Percentiles rank a stretch among this genome's conserved stretches.
phyloP scores from a whole-genome alignment of 2,329 filamentous ascomycete genomes.

The Kalmusia sp. region DNA sequence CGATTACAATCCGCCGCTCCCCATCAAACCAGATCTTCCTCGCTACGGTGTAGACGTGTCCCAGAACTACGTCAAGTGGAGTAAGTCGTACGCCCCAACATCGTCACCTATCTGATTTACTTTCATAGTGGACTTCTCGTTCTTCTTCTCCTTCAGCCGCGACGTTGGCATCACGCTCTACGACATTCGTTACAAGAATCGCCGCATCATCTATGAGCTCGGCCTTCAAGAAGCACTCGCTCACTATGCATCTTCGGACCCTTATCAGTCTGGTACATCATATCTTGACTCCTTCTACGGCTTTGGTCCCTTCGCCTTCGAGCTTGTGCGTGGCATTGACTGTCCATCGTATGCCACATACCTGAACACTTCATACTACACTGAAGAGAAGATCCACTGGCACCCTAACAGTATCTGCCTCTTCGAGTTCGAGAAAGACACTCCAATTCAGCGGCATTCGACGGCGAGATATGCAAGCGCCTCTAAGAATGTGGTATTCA shows the following conservation, averaged over 20 bases:
- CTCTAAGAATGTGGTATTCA: conserved; percentile 42
- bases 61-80: too few relatives aligned
- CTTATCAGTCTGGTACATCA: conserved; percentile 51
- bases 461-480: conserved; percentile 24
- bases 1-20: too few relatives aligned
- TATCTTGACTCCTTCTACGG: conserved; percentile 59
- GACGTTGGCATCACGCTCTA: too few relatives aligned
- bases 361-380: conserved; percentile 46
- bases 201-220: conserved; percentile 59
- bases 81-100: too few relatives aligned
- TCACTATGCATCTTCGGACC: conserved; percentile 56
- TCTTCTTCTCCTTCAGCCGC: too few relatives aligned
- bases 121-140: too few relatives aligned
- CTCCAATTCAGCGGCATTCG: conserved; percentile 36
- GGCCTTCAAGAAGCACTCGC: conserved; percentile 61
- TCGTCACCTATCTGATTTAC: too few relatives aligned
- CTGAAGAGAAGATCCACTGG: too few relatives aligned
- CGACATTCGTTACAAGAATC: conserved; percentile 60
- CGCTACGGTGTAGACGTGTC: too few relatives aligned
- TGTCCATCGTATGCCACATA: conserved; percentile 61
- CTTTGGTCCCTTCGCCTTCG: conserved; percentile 48
- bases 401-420: too few relatives aligned
- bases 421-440: conserved; percentile 23
- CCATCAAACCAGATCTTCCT: too few relatives aligned
- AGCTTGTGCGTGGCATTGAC: conserved; percentile 58